These are phyloP conservation scores for Citrus inodora DNA, from an alignment of 345 rosid genomes.

Conservation along the genomic window DNA sequence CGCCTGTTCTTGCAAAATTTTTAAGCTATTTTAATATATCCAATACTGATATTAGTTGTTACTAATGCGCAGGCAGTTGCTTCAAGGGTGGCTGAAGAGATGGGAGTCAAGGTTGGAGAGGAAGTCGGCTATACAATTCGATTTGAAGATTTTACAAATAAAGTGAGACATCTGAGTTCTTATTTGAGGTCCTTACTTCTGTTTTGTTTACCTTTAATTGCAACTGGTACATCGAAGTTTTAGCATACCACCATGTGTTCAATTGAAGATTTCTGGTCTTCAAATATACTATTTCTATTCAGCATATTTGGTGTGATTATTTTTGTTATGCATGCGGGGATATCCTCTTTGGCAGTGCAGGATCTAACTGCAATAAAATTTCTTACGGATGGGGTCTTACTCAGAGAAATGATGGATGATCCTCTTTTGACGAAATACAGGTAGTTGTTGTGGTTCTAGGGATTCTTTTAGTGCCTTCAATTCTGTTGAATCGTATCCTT, in stretches of 20 bases:
- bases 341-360: conserved; percentile 45
- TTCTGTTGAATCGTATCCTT: not conserved
- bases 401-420: conserved; percentile 99
- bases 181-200: not conserved
- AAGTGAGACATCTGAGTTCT: conserved; percentile 42
- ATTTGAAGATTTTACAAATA: conserved; percentile 81
- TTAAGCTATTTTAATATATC: not conserved
- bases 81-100: conserved; percentile 93
- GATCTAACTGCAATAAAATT: conserved; percentile 76
- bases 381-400: conserved; percentile 91
- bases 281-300: not conserved
- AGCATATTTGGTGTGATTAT: not conserved
- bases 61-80: conserved; percentile 68
- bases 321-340: conserved; percentile 5
- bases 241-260: not conserved
- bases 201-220: not conserved
- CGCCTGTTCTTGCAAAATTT: not conserved
- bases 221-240: not conserved
- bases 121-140: conserved; percentile 95
- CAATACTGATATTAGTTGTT: conserved; percentile 12
- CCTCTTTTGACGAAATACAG: conserved; percentile 95
- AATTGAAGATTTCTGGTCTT: not conserved
- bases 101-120: conserved; percentile 91
- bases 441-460: conserved; percentile 36
- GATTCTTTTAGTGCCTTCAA: not conserved